A percentile compares a stretch with the other conserved stretches of the same genome.
Evolutionary conservation across 2,329 filamentous ascomycete species (phyloP).

Genomic region (Trichoderma koningii): DNA sequence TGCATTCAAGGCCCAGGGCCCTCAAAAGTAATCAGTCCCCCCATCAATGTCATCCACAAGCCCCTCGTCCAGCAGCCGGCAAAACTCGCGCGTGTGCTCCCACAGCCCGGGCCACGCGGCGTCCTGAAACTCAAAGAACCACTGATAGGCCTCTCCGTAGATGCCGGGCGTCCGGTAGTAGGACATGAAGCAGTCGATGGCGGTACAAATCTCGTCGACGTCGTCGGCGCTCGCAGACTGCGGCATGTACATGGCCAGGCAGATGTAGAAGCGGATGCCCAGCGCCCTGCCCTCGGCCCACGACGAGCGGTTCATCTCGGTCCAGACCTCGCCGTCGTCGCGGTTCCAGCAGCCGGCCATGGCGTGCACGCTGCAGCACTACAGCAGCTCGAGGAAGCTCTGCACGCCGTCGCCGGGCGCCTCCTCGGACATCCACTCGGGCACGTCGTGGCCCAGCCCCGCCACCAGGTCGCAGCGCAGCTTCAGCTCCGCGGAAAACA

Average conservation of each 20-base stretch:
- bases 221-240: neutral
- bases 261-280: slow-evolving; percentile 19
- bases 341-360: slow-evolving; percentile 12
- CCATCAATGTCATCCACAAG: slow-evolving; percentile 8
- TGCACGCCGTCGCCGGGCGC: slow-evolving; percentile 16
- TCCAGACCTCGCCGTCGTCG: slow-evolving; percentile 14
- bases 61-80: slow-evolving; percentile 1
- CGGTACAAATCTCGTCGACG: neutral
- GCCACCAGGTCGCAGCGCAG: slow-evolving; percentile 16
- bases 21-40: slow-evolving; percentile 18
- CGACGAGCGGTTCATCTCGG: slow-evolving; percentile 11
- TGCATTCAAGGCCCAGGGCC: neutral
- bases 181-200: neutral
- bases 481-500: slow-evolving; percentile 24
- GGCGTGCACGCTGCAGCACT: slow-evolving; percentile 21
- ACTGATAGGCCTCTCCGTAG: neutral
- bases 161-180: neutral
- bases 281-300: slow-evolving; percentile 5
- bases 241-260: slow-evolving; percentile 13
- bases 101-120: slow-evolving; percentile 19
- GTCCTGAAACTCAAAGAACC: slow-evolving; percentile 21
- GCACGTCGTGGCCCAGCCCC: neutral
- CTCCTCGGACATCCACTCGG: slow-evolving; percentile 14
- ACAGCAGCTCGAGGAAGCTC: slow-evolving; percentile 22
- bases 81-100: neutral